These are phyloP conservation scores for Colletotrichum falcatum DNA, from an alignment of 2,329 filamentous ascomycete genomes.

Conservation along the genomic window DNA sequence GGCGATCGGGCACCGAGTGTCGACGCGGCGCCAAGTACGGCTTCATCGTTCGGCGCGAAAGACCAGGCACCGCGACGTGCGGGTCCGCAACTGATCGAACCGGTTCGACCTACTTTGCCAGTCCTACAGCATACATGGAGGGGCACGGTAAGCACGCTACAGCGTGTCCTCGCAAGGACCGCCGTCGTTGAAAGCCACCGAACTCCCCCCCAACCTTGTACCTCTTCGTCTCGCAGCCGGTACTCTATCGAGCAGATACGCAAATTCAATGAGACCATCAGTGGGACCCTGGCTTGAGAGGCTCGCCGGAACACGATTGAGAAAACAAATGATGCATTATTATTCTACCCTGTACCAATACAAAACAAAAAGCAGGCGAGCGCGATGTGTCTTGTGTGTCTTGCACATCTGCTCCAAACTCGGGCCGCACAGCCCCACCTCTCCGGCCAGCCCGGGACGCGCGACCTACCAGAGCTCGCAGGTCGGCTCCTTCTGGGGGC, in stretches of 20 bases:
- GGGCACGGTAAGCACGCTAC: neutral
- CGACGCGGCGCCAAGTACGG: neutral
- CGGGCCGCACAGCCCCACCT: neutral
- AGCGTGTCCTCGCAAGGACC: neutral
- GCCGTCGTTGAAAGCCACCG: neutral
- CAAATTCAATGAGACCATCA: neutral
- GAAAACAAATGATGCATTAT: neutral
- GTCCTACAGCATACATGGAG: neutral
- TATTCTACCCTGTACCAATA: neutral
- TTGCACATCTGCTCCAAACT: neutral
- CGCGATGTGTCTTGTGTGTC: neutral
- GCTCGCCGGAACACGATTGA: neutral
- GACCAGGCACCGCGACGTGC: neutral
- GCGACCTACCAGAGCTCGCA: conserved; percentile 74
- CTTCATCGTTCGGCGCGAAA: neutral
- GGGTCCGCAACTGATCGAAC: neutral
- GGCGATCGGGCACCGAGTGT: neutral
- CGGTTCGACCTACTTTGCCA: neutral
- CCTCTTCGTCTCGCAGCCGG: neutral
- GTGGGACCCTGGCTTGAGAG: neutral
- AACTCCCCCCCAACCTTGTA: neutral
- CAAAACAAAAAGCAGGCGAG: neutral
- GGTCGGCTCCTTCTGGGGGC: conserved; percentile 71
- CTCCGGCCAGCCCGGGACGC: neutral
- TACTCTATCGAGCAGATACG: neutral